Percentiles rank a stretch among this genome's conserved stretches.
phyloP scores from a whole-genome alignment of 2,329 filamentous ascomycete genomes.

The Bertia moriformis region DNA sequence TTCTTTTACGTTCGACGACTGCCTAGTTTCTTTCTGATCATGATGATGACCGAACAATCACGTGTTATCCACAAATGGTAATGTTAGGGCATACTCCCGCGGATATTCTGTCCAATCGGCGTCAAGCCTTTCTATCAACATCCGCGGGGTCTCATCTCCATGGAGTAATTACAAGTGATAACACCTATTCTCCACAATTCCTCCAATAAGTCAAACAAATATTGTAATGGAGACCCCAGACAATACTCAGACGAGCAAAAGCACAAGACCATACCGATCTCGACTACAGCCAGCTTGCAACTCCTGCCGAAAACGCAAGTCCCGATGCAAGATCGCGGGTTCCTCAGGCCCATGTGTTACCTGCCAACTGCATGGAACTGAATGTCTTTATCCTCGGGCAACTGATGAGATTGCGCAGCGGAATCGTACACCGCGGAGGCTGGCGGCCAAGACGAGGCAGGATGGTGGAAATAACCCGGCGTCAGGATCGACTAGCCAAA shows the following conservation, averaged over 20 bases:
- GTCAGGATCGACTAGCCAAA: too few relatives aligned
- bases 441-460: neutral
- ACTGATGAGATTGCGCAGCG: neutral
- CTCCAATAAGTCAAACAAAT: neutral
- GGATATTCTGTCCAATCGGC: too few relatives aligned
- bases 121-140: too few relatives aligned
- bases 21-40: too few relatives aligned
- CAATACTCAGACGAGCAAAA: neutral
- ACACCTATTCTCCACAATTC: neutral
- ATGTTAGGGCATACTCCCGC: too few relatives aligned
- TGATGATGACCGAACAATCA: too few relatives aligned
- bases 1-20: too few relatives aligned
- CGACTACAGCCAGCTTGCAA: neutral
- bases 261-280: neutral
- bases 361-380: neutral
- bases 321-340: neutral
- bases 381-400: neutral
- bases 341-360: neutral
- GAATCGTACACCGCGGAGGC: neutral
- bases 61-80: too few relatives aligned
- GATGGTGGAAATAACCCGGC: too few relatives aligned
- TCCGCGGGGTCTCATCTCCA: too few relatives aligned
- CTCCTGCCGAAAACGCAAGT: neutral
- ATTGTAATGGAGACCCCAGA: neutral
- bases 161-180: too few relatives aligned